Evolutionary conservation across 192 early-diverging fungal genomes (phyloP), one percentile per base, ranked within the genome.

Genomic region (Podila epicladia): DNA sequence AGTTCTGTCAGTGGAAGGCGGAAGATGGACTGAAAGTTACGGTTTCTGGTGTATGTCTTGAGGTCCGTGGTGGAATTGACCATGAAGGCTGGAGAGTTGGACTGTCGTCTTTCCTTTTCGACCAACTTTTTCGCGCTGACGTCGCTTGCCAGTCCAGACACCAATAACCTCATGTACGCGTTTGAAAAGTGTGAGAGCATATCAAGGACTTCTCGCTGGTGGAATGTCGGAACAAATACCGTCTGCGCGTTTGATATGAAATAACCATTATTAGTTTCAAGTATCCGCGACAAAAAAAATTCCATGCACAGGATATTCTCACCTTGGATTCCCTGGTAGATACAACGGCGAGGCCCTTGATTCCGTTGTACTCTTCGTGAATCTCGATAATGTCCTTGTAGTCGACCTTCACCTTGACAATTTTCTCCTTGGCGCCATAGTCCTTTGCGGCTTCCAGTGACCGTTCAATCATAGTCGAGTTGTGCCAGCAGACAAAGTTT

Each of bases 401-500:
- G 0, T 71, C 77, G 13, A 63, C 49, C 51, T 61, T 69, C 19
- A 58, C 69, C 28, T 63, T 58, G 1, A 73, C 55, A 26, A 67
- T 51, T 8, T 53, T 28, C 11, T 73, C 66, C 1, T 28, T 37
- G 13, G 37, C 28, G 0, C 67, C 31, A 19, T 70, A 76, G 8
- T 31, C 37, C 45, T 15, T 68, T 5, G 58, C 57, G 5, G 55
- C 62, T 9, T 51, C 38, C 13, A 69, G 65, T 5, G 45, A 26
- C 17, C 35, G 49, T 24, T 80, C 77, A 1, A 66, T 80, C 67
- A 73, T 73, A 29, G 77, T 67, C 2, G 77, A 80, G 17, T 80
- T 80, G 67, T 80, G 77, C 77, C 77, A 80, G 45, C 77, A 80
- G 19, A 80, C 50, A 55, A 60, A 80, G 33, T 72, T 80, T 13